Percentiles rank a stretch among this genome's conserved stretches.
Conservation (phyloP, 1,284 basidiomycete species). For the Filobasidium uniguttulatum region DNA sequence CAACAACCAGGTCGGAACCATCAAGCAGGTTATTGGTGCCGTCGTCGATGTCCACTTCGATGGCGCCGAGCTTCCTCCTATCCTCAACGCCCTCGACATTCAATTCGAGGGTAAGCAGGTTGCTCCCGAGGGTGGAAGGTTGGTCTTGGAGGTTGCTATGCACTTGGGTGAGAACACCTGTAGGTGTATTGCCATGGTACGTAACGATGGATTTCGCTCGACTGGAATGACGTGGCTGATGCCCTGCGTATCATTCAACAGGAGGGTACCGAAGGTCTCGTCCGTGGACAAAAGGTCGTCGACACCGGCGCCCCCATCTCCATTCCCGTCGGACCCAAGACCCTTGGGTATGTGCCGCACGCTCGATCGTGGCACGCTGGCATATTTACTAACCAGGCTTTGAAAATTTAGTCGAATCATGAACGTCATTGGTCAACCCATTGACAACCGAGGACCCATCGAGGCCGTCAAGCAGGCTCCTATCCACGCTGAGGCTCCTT, state of each 20-base stretch:
- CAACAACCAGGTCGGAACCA: conserved; percentile 53
- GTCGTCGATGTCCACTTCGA: conserved; percentile 98
- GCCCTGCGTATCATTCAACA: background rate
- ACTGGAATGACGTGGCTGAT: background rate
- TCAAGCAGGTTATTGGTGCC: conserved; percentile 95
- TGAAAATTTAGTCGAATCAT: conserved; percentile 84
- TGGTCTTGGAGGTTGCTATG: conserved; percentile 91
- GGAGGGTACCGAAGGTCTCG: conserved; percentile 98
- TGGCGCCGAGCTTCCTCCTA: conserved; percentile 77
- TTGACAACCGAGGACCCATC: conserved; percentile 98
- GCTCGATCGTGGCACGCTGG: background rate
- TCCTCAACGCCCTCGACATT: conserved; percentile 92
- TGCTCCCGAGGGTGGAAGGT: conserved; percentile 55
- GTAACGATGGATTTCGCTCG: too few relatives aligned
- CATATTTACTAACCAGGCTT: background rate
- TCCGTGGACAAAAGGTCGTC: conserved; percentile 91
- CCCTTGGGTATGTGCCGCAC: conserved; percentile 24
- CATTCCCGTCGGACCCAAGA: conserved; percentile 86
- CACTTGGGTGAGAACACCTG: conserved; percentile 98
- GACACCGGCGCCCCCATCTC: conserved; percentile 93
- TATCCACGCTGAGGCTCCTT: conserved; percentile 92
- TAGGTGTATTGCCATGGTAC: conserved; percentile 79
- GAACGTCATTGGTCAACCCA: conserved; percentile 99
- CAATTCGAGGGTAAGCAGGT: conserved; percentile 50
- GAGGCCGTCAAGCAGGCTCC: conserved; percentile 73